phyloP scores from a whole-genome alignment of 306 rosid genomes.

The Gastrolobium villosum region DNA sequence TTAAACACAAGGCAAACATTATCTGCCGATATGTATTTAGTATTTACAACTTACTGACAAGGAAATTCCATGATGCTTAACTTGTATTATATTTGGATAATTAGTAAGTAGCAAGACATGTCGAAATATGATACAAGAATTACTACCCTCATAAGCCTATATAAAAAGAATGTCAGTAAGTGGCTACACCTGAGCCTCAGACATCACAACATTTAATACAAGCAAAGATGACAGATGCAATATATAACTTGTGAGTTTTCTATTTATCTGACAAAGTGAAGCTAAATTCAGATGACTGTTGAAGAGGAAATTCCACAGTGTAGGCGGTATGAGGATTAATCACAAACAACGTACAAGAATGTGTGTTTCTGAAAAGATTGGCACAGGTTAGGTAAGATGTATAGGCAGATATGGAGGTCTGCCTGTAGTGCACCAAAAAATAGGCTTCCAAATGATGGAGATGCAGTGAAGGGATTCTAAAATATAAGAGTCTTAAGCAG shows the following conservation, averaged over 20 bases:
- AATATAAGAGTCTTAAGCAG: conserved; percentile 18
- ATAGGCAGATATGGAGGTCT: neutral
- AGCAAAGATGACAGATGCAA: neutral
- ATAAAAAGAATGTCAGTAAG: neutral
- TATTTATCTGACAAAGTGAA: conserved; percentile 11
- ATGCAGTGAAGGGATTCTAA: neutral
- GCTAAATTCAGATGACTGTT: conserved; percentile 9
- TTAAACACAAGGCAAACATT: conserved; percentile 5
- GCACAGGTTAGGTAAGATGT: neutral
- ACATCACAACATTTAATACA: neutral
- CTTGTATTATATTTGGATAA: neutral
- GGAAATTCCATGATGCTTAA: conserved; percentile 5
- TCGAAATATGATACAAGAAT: conserved; percentile 4
- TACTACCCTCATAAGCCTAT: neutral
- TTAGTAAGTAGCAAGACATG: conserved; percentile 7
- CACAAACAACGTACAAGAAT: neutral
- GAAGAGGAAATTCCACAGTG: neutral
- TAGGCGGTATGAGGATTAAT: neutral
- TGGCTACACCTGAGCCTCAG: conserved; percentile 10
- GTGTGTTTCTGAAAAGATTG: conserved; percentile 15
- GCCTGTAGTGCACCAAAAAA: neutral
- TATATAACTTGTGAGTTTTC: neutral
- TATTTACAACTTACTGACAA: neutral
- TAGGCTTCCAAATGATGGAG: conserved; percentile 20
- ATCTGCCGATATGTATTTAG: neutral